These are phyloP conservation scores for Sporothrix sp. DNA, from an alignment of 2,329 filamentous ascomycete genomes.

Conservation along the genomic window DNA sequence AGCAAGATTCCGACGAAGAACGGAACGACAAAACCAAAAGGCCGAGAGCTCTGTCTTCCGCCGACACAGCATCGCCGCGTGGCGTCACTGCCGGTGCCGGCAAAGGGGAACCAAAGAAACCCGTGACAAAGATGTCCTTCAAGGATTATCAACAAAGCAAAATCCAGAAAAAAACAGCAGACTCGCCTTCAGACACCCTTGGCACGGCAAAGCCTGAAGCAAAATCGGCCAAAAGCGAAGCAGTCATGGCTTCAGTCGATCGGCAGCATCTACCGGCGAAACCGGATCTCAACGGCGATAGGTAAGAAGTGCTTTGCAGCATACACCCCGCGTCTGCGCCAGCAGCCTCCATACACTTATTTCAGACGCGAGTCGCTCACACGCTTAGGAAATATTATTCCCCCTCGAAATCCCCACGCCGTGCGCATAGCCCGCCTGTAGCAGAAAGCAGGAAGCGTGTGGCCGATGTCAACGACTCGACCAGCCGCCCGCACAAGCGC, in stretches of 20 bases:
- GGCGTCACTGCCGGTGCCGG: constrained; percentile 19
- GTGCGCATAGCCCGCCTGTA: constrained; percentile 27
- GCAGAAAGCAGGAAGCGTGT: constrained; percentile 38
- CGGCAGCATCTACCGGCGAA: constrained; percentile 9
- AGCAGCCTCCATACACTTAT: neutral
- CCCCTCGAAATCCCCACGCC: constrained; percentile 24
- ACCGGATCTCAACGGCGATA: constrained; percentile 23
- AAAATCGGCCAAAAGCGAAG: constrained; percentile 16
- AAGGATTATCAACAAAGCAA: constrained; percentile 48
- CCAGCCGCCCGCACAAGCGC: constrained; percentile 36
- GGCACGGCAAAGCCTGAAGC: constrained; percentile 10
- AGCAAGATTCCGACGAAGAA: constrained; percentile 34
- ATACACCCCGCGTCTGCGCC: no score
- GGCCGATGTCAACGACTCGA: constrained; percentile 34
- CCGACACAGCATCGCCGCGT: constrained; percentile 26
- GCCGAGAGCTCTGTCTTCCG: constrained; percentile 19
- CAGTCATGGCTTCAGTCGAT: constrained; percentile 14
- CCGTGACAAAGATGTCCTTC: constrained; percentile 41
- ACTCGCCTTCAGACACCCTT: constrained; percentile 27
- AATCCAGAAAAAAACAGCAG: constrained; percentile 36
- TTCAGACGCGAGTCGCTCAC: constrained; percentile 15
- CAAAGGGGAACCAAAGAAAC: constrained; percentile 24
- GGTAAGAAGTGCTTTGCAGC: constrained; percentile 17
- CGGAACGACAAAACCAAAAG: constrained; percentile 15
- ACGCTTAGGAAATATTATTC: constrained; percentile 19